A percentile compares a stretch with the other conserved stretches of the same genome.
Evolutionary conservation across 495 filamentous ascomycete species (phyloP).

Genomic region (Chlorociboria aeruginascens): DNA sequence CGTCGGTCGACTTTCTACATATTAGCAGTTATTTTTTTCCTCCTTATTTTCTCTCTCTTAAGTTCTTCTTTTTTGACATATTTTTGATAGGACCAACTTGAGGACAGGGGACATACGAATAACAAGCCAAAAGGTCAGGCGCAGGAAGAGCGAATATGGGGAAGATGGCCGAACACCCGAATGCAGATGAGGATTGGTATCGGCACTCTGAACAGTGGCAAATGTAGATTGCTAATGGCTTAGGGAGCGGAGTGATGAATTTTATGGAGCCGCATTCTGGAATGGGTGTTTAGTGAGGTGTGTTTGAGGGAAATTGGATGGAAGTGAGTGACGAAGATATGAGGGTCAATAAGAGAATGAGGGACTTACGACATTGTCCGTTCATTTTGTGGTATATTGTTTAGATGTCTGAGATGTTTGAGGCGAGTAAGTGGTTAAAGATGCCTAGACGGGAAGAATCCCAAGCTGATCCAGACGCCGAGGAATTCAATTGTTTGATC

Average conservation of each 20-base stretch:
- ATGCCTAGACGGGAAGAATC: not conserved
- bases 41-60: not conserved
- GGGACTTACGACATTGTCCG: not conserved
- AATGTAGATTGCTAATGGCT: constrained; percentile 49
- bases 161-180: constrained; percentile 56
- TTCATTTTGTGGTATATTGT: not conserved
- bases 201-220: constrained; percentile 61
- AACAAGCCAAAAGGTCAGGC: constrained; percentile 30
- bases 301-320: not conserved
- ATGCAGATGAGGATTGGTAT: constrained; percentile 54
- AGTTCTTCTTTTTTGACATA: not conserved
- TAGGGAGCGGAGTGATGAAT: constrained; percentile 46
- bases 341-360: not conserved
- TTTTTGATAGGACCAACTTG: not conserved
- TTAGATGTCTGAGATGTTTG: too few species aligned
- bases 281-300: not conserved
- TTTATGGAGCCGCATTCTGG: constrained; percentile 39
- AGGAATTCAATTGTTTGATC: not conserved
- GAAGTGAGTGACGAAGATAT: not conserved
- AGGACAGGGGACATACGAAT: constrained; percentile 27
- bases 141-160: constrained; percentile 42
- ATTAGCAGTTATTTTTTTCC: not conserved
- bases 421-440: constrained; percentile 34
- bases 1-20: constrained; percentile 23
- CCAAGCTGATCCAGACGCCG: not conserved